Conservation (phyloP, 176 grass and related monocot genomes). For the Lolium perenne region DNA sequence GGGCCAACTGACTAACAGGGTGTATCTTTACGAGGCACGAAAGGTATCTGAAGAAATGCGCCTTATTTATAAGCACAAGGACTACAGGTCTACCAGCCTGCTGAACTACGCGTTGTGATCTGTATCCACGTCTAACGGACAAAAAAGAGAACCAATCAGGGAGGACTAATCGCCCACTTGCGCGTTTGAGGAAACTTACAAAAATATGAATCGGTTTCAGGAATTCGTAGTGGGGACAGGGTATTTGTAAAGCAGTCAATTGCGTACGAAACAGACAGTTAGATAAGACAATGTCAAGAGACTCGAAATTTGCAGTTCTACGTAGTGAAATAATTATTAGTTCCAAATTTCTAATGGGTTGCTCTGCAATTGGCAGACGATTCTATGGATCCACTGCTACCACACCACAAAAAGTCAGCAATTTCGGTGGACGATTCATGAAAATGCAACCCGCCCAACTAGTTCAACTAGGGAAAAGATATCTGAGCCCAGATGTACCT, state of each 20-base stretch:
- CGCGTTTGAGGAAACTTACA: background rate
- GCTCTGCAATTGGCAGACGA: background rate
- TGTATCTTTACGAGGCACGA: slow-evolving; percentile 1
- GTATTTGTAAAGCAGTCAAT: background rate
- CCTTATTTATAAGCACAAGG: slow-evolving; percentile 23
- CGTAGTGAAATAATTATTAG: background rate
- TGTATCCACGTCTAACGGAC: slow-evolving; percentile 17
- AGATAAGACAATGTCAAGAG: background rate
- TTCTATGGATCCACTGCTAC: background rate
- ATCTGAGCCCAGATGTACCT: background rate
- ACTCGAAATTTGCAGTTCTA: background rate
- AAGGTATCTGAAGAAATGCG: slow-evolving; percentile 1
- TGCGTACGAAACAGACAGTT: slow-evolving; percentile 16
- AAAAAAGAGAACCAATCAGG: background rate
- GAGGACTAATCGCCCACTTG: slow-evolving; percentile 11
- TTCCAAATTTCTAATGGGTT: background rate
- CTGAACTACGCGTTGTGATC: background rate
- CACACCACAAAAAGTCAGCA: background rate
- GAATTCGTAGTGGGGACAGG: background rate
- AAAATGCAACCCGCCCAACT: background rate
- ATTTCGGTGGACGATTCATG: background rate
- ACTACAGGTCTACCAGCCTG: slow-evolving; percentile 9
- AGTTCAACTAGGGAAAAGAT: background rate
- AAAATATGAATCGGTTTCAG: background rate
- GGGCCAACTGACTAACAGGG: slow-evolving; percentile 23